Base-by-base conservation (phyloP, 768 basidiomycete genomes). In the Boletellus emodensis region DNA sequence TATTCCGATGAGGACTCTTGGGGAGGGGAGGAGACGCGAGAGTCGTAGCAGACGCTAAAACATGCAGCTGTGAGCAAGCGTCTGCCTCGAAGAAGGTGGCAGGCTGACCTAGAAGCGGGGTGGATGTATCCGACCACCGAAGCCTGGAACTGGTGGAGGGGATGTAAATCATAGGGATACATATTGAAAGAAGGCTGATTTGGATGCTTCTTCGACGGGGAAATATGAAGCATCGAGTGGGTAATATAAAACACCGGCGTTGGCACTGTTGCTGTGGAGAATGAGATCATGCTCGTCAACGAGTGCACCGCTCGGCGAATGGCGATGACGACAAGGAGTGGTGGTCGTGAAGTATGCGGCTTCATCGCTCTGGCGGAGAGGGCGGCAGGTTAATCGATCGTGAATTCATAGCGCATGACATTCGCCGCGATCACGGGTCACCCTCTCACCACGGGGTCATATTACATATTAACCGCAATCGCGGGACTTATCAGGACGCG, bases 391-490 rank as follows among this genome's bases (percentile, higher is more conserved):
- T 53, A 48, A 54, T 57, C 43, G 50, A 60, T 62, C 60, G 49
- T 41, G 34, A 34, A 46, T 46, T 33, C 44, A 49, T 39, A 52
- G 48, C 44, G 53, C 62, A 56, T 40, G 55, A 52, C 51, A 53
- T 44, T 53, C 52, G 52, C 43, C 58, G 58, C 55, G 47, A 56
- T 61, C 61, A 63, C 51, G 61, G 51, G 38, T 60, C 49, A 39
- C 59, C 46, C 41, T 40, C 20, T 24, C 40, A 49, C 52, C 62
- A 62, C 60, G 60, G 57, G 60, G 51, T 24, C 46, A 42, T 62
- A 62, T 62, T 62, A 62, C 61, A 62, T 62, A 62, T 64, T 59
- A 52, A 34, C 15, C 53, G 53, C 40, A 30, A 43, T 59, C 52
- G 62, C 61, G 62, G 54, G 56, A 52, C 2, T 38, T 61, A 46